Evolutionary conservation across 371 early-diverging fungal genomes (phyloP), one percentile per base, ranked within the genome.

Genomic region (Blastocladiella emersonii): DNA sequence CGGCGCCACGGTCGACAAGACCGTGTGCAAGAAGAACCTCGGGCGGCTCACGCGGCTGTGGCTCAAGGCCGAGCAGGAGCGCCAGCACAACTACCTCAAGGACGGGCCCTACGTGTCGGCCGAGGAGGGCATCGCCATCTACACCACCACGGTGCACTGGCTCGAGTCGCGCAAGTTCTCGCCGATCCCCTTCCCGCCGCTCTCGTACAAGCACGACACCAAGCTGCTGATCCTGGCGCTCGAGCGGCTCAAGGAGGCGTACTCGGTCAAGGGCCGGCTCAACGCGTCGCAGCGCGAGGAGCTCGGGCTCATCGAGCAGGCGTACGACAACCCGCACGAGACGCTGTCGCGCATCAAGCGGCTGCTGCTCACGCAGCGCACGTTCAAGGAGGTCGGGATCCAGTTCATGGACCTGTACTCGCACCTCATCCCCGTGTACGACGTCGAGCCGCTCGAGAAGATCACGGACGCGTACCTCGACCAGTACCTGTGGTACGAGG

Each of bases 1-100:
- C 68, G 98, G 98, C 70, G 96, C 98, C n/a, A 98, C 98, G 17
- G 96, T 95, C 36, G 98, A 98, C 75, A 98, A 98, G 77, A 95
- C 95, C 15, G 93, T 95, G 21, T 89, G 89, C 63, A 91, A 93
- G 71, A 98, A 98, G 84, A 96, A 96, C 73, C 78, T 98, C 71
- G 99, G 99, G 63, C 91, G 98, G 68, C 78, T 99, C 56, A 95
- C 98, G 13, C 93, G 99, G 73, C 81, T 99, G 53, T 98, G 93
- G 90, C 81, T 99, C 64, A 98, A 98, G 84, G 93, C 98, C 10
- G 98, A 98, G 75, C 98, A 95, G 78, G 95, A 95, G 68, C 90
- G 98, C 56, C 99, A 99, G 78, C 91, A 92, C 78, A 92, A 92
- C 74, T 99, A 99, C 76, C 80, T 97, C 63, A 93, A 95, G 78